phyloP scores from a whole-genome alignment of 805 yeast genomes.

The Millerozyma acaciae region DNA sequence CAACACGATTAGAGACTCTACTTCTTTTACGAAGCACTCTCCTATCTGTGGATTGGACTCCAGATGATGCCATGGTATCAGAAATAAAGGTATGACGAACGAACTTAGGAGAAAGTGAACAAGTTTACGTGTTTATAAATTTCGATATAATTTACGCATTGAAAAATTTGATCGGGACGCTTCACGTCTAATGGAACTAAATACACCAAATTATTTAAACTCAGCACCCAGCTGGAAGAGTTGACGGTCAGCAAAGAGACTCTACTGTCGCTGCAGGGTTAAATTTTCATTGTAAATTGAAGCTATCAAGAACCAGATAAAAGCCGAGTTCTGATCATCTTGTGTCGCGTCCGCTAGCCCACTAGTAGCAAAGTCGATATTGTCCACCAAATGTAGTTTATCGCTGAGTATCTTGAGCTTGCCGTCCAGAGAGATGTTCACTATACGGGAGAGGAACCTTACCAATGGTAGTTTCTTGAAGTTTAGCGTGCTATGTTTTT shows the following conservation, averaged over 20 bases:
- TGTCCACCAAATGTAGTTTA: conserved; percentile 2
- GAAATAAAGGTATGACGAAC: neutral
- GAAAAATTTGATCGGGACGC: conserved; percentile 2
- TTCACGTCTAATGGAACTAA: too few species aligned
- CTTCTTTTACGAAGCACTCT: conserved; percentile 17
- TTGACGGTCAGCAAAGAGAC: too few species aligned
- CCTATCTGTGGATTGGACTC: conserved; percentile 14
- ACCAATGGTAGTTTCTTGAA: conserved; percentile 17
- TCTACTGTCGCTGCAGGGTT: too few species aligned
- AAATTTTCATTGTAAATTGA: conserved; percentile 8
- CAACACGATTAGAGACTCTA: conserved; percentile 3
- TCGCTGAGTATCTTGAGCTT: conserved; percentile 15
- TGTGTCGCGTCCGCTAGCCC: neutral
- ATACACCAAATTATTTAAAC: too few species aligned
- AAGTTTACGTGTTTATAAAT: conserved; percentile 3
- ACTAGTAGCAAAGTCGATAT: neutral
- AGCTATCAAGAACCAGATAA: conserved; percentile 14
- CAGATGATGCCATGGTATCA: conserved; percentile 20
- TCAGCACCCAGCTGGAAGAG: too few species aligned
- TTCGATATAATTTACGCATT: conserved; percentile 1
- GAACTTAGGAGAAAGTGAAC: conserved; percentile 4
- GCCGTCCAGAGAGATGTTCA: conserved; percentile 21
- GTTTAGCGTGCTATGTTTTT: conserved; percentile 16
- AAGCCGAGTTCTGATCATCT: conserved; percentile 1
- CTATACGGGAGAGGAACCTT: conserved; percentile 15